Percentiles rank a stretch among this genome's conserved stretches.
Conservation (phyloP, 2,329 filamentous ascomycete species). For the Orbilia brochopaga region DNA sequence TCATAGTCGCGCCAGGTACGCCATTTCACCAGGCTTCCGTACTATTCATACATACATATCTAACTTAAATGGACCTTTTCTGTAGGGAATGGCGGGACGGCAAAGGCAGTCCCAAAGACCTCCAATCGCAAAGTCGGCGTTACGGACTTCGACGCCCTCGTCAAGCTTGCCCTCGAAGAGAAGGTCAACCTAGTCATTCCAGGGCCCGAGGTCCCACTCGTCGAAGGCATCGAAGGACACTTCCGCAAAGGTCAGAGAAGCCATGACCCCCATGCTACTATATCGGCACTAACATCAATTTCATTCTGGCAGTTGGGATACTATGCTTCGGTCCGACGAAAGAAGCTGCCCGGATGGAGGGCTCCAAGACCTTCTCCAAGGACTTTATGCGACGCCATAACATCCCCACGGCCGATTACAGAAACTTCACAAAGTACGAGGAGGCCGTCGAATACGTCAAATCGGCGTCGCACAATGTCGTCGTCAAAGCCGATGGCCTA, state of each 20-base stretch:
- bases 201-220: conserved; percentile 90
- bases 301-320: conserved; percentile 66
- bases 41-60: conserved; percentile 53
- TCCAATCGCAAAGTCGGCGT: conserved; percentile 75
- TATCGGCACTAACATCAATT: conserved; percentile 1
- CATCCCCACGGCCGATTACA: conserved; percentile 89
- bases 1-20: conserved; percentile 66
- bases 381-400: conserved; percentile 93
- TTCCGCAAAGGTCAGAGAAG: conserved; percentile 65
- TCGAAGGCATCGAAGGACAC: conserved; percentile 84
- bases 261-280: conserved; percentile 10
- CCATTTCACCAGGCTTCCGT: neutral
- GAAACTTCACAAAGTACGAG: conserved; percentile 82
- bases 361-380: conserved; percentile 95
- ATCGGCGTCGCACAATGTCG: conserved; percentile 72
- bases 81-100: conserved; percentile 87
- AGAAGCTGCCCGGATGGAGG: conserved; percentile 86
- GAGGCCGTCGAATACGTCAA: conserved; percentile 77
- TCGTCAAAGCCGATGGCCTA: conserved; percentile 91
- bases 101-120: conserved; percentile 69
- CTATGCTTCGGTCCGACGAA: conserved; percentile 84
- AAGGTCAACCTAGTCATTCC: conserved; percentile 82
- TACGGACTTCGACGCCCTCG: conserved; percentile 78
- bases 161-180: conserved; percentile 74
- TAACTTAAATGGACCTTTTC: neutral